Evolutionary conservation across 2,329 filamentous ascomycete genomes (phyloP), one percentile per base, ranked within the genome.

Genomic region (Penicillium sp.): DNA sequence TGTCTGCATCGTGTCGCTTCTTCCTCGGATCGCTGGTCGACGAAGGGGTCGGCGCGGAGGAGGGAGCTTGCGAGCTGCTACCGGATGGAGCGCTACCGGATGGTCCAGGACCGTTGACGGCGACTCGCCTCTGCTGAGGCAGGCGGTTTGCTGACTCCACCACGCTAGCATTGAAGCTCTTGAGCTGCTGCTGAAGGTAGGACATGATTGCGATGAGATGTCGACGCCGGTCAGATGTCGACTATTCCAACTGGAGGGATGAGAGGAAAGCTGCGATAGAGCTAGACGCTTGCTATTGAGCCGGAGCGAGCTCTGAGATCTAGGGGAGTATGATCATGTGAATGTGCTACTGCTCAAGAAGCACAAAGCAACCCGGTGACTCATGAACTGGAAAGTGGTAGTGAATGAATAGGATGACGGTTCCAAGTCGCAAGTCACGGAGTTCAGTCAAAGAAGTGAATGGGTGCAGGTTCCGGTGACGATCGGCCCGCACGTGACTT

Each of bases 131-230:
- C 75, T 77, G 71, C 68, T 76, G 56, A 72, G 81, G 79, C 59
- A 90, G 75, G 65, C 87, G 87, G 45, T 82, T 75, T 17, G 86
- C 84, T n/a, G 84, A 84, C 45, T 84, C 80, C 52, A 83, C 77
- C 52, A 88, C 80, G 56, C 80, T 81, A 63, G 80, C 84, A 63
- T 79, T 83, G 74, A 87, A 85, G 61, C 75, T 80, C 51, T 81
- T 83, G 58, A 85, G 80, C 71, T 87, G 84, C 62, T 84, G 84
- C 62, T 88, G 83, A 54, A 89, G 80, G 61, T 84, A 86, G 51
- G 84, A 85, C 83, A 85, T 87, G 63, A 46, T 73, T 69, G 64
- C 56, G 45, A 57, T 41, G 40, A 23, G 13, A 40, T 24, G 7
- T 20, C 21, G 23, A 26, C n/a, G 8, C 24, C 15, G n/a, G 4